Evolutionary conservation across 1,139 yeast species (phyloP).

Genomic region (Magnusiomyces paraingens): DNA sequence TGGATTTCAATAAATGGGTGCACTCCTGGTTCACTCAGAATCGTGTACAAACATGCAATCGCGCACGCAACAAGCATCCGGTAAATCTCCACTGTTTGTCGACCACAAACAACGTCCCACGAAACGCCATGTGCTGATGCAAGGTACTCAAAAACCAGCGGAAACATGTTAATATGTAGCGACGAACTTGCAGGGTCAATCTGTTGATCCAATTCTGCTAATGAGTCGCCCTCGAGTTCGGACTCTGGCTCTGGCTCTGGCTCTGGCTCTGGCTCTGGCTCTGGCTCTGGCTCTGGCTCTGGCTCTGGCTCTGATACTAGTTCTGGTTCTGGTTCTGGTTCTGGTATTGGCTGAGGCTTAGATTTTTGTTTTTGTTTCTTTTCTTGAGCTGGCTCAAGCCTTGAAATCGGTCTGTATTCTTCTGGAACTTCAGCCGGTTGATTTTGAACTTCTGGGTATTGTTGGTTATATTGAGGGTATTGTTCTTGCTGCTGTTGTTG

Average conservation of each 20-base stretch:
- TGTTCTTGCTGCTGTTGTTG: no score
- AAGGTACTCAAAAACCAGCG: slow-evolving; percentile 13
- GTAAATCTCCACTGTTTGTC: slow-evolving; percentile 9
- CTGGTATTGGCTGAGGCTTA: no score
- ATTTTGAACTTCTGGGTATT: no score
- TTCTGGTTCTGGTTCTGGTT: no score
- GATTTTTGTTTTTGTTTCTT: no score
- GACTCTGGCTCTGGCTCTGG: not conserved
- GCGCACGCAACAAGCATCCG: slow-evolving; percentile 10
- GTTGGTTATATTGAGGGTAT: no score
- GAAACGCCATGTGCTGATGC: slow-evolving; percentile 11
- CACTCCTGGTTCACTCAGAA: slow-evolving; percentile 12
- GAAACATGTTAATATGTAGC: slow-evolving; percentile 15
- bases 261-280: not conserved
- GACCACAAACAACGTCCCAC: slow-evolving; percentile 14
- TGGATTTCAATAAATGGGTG: slow-evolving; percentile 15
- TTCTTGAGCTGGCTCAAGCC: no score
- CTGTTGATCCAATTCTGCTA: not conserved
- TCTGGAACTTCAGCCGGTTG: no score
- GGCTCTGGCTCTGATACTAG: not conserved
- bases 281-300: not conserved
- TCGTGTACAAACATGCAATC: slow-evolving; percentile 11
- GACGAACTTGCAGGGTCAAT: not conserved
- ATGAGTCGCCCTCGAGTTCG: no score
- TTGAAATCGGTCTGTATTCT: no score